Base-by-base conservation (phyloP, 2,329 filamentous ascomycete genomes). In the Diplodia scrobiculata region DNA sequence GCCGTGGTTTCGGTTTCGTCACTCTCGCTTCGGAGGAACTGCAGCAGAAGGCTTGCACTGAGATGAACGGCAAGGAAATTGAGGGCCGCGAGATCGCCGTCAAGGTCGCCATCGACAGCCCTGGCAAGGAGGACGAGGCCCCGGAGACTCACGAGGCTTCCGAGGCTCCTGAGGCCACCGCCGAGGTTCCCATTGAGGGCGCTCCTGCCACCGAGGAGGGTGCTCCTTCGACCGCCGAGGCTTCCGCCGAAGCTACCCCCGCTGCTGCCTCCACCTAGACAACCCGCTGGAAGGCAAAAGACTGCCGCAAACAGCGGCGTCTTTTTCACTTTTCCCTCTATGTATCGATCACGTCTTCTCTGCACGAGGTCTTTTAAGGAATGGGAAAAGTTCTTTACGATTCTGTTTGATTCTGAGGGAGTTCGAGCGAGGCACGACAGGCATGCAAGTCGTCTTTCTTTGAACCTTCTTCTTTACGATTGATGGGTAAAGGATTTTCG, bases 61-160 rank as follows among this genome's bases (percentile, higher is more conserved):
- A 99, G 86, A 99, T 99, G 95, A 97, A 99, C 82, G 95, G 92
- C 83, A 98, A 97, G 88, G 91, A 97, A 79, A 95, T 99, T 72
- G 95, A 98, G 81, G 95, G 94, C 71, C 94, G 95, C 76, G 94
- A 98, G 84, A 99, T 99, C 73, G 95, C 95, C 71, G 95, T 99
- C 86, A 99, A 99, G 91, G 93, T 99, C 78, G 95, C 95, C 77
- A 98, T 99, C 77, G 95, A 99, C 84, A 97, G 92, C 86, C 95
- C 95, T 71, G 94, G 96, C 83, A 99, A 98, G 90, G 94, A 97
- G 82, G 94, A 97, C 78, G 87, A 90, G 75, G 89, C 84, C 72
- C 79, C 82, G 67, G 82, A 81, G 70, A 81, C 77, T 67, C 78
- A 41, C 14, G 36, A 41, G 13, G 36, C 79, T 60, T 71, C 74